Evolutionary conservation across 2,329 filamentous ascomycete species (phyloP), one percentile per base, ranked within the genome.

Genomic region (Penicillium sp.): DNA sequence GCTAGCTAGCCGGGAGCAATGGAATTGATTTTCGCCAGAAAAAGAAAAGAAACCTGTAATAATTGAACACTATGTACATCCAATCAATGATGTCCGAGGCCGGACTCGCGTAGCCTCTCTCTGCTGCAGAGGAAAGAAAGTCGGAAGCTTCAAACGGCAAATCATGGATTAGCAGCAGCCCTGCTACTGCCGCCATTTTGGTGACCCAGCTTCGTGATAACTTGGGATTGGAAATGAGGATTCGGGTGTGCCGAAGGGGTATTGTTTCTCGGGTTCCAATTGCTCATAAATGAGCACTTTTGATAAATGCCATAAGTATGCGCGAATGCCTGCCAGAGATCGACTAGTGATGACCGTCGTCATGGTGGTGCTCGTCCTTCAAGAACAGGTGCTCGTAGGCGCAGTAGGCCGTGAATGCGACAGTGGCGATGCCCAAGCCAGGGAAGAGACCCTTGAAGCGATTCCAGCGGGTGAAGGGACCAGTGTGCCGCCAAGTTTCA

Each of bases 401-500:
- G 70, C 90, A 89, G 76, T 98, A 98, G 54, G 77, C 84, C 43
- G 85, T 83, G 70, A 98, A 98, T 39, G 91, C 90, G 51, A 93
- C 90, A 4, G 86, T 86, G 29, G 90, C 93, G 61, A 91, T 95
- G 56, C 93, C 93, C 62, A 98, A 79, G 52, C 93, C 93, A 34
- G 93, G 93, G 68, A 98, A 89, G 55, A 83, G 77, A 63, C 80
- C 77, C 75, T 85, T 90, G 77, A 96, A 93, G 61, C 93, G 86
- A 75, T 95, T 95, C 75, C 78, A 86, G 62, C 91, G 82, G 57
- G 84, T 85, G 77, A 96, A 97, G 46, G 82, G 84, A 55, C 91
- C 93, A 33, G 80, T 84, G 77, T 95, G 96, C 72, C 93, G 82
- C 93, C 93, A 98, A 66, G 87, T 81, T 77, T 98, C 93, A 66